phyloP scores from a whole-genome alignment of 192 early-diverging fungal genomes.

The Coemansia guatemalensis region DNA sequence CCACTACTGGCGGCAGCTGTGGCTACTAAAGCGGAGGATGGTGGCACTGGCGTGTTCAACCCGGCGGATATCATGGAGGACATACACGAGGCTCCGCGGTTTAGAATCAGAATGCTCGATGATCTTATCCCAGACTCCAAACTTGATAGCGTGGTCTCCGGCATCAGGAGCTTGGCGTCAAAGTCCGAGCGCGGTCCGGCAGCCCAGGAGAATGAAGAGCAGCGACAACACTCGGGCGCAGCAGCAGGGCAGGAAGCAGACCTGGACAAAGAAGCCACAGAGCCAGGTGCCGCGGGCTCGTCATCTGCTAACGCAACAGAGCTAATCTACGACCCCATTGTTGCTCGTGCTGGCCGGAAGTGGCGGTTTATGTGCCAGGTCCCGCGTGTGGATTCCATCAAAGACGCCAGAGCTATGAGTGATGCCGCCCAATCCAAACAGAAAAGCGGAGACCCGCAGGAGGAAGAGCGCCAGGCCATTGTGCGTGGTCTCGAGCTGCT shows the following conservation, averaged over 20 bases:
- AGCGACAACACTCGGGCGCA: neutral
- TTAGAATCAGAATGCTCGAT: slow-evolving; percentile 21
- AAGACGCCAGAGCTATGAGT: slow-evolving; percentile 6
- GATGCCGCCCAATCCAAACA: slow-evolving; percentile 13
- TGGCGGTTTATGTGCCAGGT: slow-evolving; percentile 57
- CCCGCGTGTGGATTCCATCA: slow-evolving; percentile 39
- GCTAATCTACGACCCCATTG: slow-evolving; percentile 29
- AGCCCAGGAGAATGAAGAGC: neutral
- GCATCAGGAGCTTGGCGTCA: neutral
- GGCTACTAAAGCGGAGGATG: neutral
- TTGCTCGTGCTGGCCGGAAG: slow-evolving; percentile 11
- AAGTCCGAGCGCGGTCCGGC: too few species aligned
- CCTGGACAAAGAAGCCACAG: neutral
- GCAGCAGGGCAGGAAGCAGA: neutral
- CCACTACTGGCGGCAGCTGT: neutral
- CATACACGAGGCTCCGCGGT: slow-evolving; percentile 32
- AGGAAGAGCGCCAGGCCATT: slow-evolving; percentile 25
- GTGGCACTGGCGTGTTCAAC: slow-evolving; percentile 9
- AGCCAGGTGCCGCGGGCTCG: neutral
- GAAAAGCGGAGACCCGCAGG: slow-evolving; percentile 35
- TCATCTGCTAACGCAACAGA: neutral
- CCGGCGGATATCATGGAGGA: slow-evolving; percentile 38
- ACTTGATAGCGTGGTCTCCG: slow-evolving; percentile 11
- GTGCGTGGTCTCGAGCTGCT: slow-evolving; percentile 61
- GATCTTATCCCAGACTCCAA: slow-evolving; percentile 29